Evolutionary conservation across 23 red algal genomes (phyloP).

Genomic region (Gracilaria caudata): DNA sequence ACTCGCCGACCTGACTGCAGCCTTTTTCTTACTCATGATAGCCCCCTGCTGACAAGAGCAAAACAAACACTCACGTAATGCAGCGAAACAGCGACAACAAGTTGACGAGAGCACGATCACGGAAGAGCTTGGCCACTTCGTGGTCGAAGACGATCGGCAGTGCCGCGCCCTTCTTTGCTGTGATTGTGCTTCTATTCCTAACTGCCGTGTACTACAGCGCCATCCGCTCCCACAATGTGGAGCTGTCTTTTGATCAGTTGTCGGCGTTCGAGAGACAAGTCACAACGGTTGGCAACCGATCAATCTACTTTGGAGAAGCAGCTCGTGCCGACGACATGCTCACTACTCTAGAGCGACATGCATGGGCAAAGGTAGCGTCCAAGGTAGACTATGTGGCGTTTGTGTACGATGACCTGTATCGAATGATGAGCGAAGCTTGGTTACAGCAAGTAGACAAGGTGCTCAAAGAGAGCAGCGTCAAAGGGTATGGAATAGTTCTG

Average conservation of each 20-base stretch:
- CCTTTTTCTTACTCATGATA: neutral
- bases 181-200: conserved; percentile 19
- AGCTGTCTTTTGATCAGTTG: conserved; percentile 60
- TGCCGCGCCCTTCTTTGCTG: conserved; percentile 12
- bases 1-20: neutral
- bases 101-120: neutral
- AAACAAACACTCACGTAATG: neutral
- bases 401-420: conserved; percentile 53
- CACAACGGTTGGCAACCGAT: conserved; percentile 42
- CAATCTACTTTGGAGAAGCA: conserved; percentile 29
- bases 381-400: conserved; percentile 60
- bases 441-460: neutral
- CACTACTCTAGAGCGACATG: conserved; percentile 22
- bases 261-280: conserved; percentile 64
- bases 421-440: conserved; percentile 23
- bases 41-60: neutral
- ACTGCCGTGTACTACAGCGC: conserved; percentile 45
- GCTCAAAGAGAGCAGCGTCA: neutral
- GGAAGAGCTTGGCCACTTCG: neutral
- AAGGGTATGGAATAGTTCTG: conserved; percentile 48
- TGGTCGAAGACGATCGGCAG: conserved; percentile 10
- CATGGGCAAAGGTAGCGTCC: conserved; percentile 55
- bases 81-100: neutral
- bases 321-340: conserved; percentile 38
- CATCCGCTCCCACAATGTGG: conserved; percentile 55